Conservation (phyloP, 176 grass and related monocot genomes). For the Microstegium vimineum region DNA sequence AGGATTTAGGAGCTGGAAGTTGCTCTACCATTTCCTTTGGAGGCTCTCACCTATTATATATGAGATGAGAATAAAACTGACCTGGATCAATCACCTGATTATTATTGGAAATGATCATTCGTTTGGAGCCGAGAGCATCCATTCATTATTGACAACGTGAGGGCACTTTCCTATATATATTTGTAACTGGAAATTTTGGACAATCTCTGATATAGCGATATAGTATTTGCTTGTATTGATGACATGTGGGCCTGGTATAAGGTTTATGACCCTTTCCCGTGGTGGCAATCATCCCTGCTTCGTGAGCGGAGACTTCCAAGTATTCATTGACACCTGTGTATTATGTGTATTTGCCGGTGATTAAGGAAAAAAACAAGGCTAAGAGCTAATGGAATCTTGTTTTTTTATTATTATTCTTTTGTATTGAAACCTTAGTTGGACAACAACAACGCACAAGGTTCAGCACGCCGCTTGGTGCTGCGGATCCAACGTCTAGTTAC, state of each 20-base stretch:
- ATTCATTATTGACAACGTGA: too few species aligned
- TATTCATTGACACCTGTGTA: not conserved
- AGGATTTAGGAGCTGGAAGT: not conserved
- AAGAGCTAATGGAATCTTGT: not conserved
- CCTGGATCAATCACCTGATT: not conserved
- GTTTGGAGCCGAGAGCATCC: not conserved
- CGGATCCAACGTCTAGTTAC: constrained; percentile 23
- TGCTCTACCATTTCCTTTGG: not conserved
- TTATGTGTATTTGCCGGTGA: not conserved
- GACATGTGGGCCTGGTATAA: not conserved
- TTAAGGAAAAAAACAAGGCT: not conserved
- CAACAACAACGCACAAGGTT: not conserved
- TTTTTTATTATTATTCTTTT: not conserved
- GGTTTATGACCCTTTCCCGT: not conserved
- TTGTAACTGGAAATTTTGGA: too few species aligned
- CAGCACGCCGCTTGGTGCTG: not conserved
- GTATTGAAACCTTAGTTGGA: not conserved
- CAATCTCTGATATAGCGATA: not conserved
- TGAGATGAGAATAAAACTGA: not conserved
- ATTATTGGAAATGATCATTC: not conserved
- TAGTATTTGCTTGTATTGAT: not conserved
- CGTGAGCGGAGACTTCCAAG: not conserved
- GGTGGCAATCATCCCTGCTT: not conserved
- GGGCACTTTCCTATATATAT: too few species aligned
- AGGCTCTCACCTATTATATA: not conserved